Conservation (phyloP, 257 asterid species). For the Solanum rostratum region DNA sequence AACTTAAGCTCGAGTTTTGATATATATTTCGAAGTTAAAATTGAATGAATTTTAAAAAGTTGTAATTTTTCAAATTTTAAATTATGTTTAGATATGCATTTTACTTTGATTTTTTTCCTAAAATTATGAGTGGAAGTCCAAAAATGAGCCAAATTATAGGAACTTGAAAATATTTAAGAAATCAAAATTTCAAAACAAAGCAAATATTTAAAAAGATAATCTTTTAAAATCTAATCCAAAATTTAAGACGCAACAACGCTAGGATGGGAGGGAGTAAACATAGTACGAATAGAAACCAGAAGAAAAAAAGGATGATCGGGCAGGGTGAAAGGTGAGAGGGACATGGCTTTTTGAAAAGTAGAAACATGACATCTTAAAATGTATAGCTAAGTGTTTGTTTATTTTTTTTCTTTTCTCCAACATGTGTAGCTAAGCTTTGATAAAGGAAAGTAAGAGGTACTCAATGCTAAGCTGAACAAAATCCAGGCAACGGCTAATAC, state of each 20-base stretch:
- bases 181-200: too few species aligned
- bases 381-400: neutral
- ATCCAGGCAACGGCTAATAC: slow-evolving; percentile 3
- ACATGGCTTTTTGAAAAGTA: neutral
- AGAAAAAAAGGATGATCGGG: neutral
- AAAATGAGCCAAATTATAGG: too few species aligned
- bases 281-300: neutral
- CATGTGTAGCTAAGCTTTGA: neutral
- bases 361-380: neutral
- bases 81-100: too few species aligned
- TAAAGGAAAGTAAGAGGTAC: neutral
- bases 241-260: rapidly evolving
- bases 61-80: too few species aligned
- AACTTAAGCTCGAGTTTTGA: too few species aligned
- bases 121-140: too few species aligned
- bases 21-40: too few species aligned
- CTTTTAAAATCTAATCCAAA: neutral
- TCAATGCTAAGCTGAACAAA: neutral
- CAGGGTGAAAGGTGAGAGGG: neutral
- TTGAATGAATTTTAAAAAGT: too few species aligned
- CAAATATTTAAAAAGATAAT: too few species aligned
- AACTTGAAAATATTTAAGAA: too few species aligned
- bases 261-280: neutral
- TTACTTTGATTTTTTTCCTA: too few species aligned
- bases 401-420: neutral